These are phyloP conservation scores for Chloroidium sp. DNA, from an alignment of 163 green algal genomes.

Conservation along the genomic window DNA sequence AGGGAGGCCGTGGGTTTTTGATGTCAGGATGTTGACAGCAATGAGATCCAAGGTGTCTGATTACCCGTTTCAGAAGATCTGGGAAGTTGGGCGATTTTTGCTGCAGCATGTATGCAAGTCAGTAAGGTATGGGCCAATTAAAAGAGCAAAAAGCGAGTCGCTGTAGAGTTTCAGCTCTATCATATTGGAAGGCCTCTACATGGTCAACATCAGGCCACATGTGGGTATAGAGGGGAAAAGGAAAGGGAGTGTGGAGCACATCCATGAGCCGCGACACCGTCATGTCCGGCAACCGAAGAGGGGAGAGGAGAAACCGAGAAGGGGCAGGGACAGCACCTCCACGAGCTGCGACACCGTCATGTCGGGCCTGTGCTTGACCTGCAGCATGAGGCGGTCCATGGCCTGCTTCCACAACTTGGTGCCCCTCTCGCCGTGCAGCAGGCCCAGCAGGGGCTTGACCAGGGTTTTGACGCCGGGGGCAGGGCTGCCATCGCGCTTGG, in stretches of 20 bases:
- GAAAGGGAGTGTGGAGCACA: background rate
- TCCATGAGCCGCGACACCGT: background rate
- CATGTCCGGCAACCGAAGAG: background rate
- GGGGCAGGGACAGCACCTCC: background rate
- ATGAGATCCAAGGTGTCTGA: too few relatives aligned
- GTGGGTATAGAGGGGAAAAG: too few relatives aligned
- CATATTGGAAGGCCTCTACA: too few relatives aligned
- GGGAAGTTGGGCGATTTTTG: too few relatives aligned
- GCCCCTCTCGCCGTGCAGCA: slow-evolving; percentile 69
- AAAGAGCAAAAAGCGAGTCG: too few relatives aligned
- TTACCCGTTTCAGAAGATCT: too few relatives aligned
- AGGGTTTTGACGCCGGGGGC: slow-evolving; percentile 57
- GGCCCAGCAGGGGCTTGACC: slow-evolving; percentile 69
- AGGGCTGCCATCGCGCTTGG: slow-evolving; percentile 2
- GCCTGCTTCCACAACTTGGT: slow-evolving; percentile 47
- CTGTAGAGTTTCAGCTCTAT: too few relatives aligned
- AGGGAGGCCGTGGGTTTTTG: too few relatives aligned
- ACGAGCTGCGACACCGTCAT: background rate
- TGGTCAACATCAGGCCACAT: background rate
- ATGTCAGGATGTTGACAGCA: too few relatives aligned
- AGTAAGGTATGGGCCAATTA: too few relatives aligned
- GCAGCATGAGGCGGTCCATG: slow-evolving; percentile 6
- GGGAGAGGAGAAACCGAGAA: too few relatives aligned
- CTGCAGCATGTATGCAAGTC: too few relatives aligned
- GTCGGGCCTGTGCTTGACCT: background rate